These are phyloP conservation scores for Ophiostoma himal-ulmi DNA, from an alignment of 2,329 filamentous ascomycete genomes.

Conservation along the genomic window DNA sequence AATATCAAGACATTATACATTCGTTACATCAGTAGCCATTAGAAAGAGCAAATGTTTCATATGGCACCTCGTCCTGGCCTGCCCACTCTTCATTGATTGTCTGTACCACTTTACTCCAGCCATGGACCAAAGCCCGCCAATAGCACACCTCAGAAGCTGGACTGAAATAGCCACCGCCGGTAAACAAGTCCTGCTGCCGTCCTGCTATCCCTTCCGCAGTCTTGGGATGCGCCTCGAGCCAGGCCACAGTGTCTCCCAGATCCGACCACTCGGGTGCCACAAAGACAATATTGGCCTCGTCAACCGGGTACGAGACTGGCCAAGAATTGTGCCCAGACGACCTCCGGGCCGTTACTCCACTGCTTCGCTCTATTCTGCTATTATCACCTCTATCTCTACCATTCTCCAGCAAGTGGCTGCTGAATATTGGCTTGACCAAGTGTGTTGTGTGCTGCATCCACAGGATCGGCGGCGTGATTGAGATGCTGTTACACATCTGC, in stretches of 20 bases:
- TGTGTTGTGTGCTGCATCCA: slow-evolving; percentile 44
- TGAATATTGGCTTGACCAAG: slow-evolving; percentile 38
- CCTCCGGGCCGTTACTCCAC: background rate
- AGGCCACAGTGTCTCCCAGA: slow-evolving; percentile 38
- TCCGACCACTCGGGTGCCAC: slow-evolving; percentile 44
- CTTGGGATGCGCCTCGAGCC: slow-evolving; percentile 37
- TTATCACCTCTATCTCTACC: background rate
- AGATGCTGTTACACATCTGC: slow-evolving; percentile 41
- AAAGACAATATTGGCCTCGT: slow-evolving; percentile 40
- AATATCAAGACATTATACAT: background rate
- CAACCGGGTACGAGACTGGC: slow-evolving; percentile 32
- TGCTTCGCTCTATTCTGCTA: background rate
- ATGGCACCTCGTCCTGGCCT: slow-evolving; percentile 34
- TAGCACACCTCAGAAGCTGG: slow-evolving; percentile 44
- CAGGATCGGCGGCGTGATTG: slow-evolving; percentile 40
- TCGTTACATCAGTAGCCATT: slow-evolving; percentile 27
- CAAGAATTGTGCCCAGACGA: slow-evolving; percentile 30
- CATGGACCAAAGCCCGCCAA: slow-evolving; percentile 42
- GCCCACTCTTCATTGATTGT: slow-evolving; percentile 35
- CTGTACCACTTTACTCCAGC: slow-evolving; percentile 39
- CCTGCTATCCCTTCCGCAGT: slow-evolving; percentile 35
- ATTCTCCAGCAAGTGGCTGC: slow-evolving; percentile 8
- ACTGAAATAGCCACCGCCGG: slow-evolving; percentile 38
- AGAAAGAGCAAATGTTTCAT: slow-evolving; percentile 38
- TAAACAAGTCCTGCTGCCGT: slow-evolving; percentile 38